A percentile compares a stretch with the other conserved stretches of the same genome.
phyloP scores from a whole-genome alignment of 176 grass and related monocot genomes.

The Aegilops speltoides region DNA sequence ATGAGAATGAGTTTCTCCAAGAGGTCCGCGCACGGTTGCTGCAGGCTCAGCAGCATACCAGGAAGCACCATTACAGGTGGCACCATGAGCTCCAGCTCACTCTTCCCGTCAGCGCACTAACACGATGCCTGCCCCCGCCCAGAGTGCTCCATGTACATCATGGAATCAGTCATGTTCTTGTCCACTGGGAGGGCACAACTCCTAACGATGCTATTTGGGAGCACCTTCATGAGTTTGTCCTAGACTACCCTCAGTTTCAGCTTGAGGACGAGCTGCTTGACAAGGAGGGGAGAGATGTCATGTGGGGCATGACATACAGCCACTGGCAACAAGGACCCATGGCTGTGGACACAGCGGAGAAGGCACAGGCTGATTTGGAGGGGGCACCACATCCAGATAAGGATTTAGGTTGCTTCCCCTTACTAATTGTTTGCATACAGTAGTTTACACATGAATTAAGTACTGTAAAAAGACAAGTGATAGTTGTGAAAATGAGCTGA shows the following conservation, averaged over 20 bases:
- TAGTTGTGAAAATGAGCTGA: conserved; percentile 4
- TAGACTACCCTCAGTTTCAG: not conserved
- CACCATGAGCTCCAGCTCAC: no score
- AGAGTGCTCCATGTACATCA: no score
- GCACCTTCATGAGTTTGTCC: not conserved
- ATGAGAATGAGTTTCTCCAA: no score
- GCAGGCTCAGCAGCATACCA: no score
- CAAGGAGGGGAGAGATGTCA: not conserved
- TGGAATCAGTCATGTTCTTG: no score
- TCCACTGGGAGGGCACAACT: not conserved
- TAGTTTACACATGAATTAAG: conserved; percentile 1
- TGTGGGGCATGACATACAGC: not conserved
- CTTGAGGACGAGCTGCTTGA: not conserved
- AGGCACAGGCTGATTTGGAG: not conserved
- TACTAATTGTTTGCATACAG: not conserved
- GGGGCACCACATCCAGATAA: not conserved
- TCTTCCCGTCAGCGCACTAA: not conserved
- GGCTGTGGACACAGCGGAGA: not conserved
- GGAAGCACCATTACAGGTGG: no score
- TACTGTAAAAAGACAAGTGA: not conserved
- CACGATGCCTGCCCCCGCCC: not conserved
- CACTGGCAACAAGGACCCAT: not conserved
- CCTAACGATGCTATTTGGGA: not conserved
- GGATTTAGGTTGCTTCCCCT: not conserved
- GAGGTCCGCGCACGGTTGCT: no score